Evolutionary conservation across 1,284 basidiomycete genomes (phyloP).

Genomic region (Leccinum huronense): DNA sequence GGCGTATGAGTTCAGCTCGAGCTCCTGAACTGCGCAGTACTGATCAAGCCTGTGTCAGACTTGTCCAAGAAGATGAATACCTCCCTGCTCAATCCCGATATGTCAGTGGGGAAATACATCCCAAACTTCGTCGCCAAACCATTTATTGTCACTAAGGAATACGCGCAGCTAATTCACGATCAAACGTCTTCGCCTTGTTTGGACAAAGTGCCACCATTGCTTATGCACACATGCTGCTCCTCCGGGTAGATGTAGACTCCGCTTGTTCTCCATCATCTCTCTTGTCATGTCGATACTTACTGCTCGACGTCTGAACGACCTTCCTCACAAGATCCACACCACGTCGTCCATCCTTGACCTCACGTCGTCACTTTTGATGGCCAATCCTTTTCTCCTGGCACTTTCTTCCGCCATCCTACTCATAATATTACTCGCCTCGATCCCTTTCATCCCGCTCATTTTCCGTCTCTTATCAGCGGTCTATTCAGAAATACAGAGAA

Average conservation of each 20-base stretch:
- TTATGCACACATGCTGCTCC: conserved; percentile 73
- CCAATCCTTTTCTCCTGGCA: conserved; percentile 79
- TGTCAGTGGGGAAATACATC: conserved; percentile 92
- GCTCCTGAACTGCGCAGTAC: conserved; percentile 14
- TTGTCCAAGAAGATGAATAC: conserved; percentile 98
- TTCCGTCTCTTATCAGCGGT: conserved; percentile 79
- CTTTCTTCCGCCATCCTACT: conserved; percentile 80
- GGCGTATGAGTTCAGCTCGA: conserved; percentile 58
- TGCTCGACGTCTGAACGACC: conserved; percentile 65
- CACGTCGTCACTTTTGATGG: conserved; percentile 73
- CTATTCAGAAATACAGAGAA: conserved; percentile 46
- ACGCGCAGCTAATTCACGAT: conserved; percentile 93
- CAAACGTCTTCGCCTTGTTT: conserved; percentile 93
- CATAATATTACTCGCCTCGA: conserved; percentile 65
- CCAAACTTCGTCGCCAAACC: conserved; percentile 96
- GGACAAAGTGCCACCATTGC: conserved; percentile 78
- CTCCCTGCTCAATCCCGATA: conserved; percentile 86
- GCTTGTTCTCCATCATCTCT: conserved; percentile 77
- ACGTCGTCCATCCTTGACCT: conserved; percentile 80
- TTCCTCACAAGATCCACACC: conserved; percentile 65
- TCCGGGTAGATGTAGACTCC: conserved; percentile 63
- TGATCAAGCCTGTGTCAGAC: conserved; percentile 51
- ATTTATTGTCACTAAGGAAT: conserved; percentile 87
- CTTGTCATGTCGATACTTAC: conserved; percentile 70
- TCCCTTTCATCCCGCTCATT: conserved; percentile 85